Evolutionary conservation across 1,139 yeast genomes (phyloP).

Genomic region (Sugiyamaella castrensis): DNA sequence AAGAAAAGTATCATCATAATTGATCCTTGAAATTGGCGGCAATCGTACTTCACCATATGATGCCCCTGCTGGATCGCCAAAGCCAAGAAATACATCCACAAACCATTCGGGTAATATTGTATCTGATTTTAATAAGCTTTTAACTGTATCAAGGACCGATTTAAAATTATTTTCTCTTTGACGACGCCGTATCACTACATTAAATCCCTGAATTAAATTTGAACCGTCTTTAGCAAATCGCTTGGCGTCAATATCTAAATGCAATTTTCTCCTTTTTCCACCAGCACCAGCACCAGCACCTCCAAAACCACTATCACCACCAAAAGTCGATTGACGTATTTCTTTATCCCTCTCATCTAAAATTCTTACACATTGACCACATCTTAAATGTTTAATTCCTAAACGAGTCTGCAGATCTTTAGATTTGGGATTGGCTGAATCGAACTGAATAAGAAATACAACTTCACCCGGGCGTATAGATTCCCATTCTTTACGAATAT

Average conservation of each 20-base stretch:
- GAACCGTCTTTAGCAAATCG: constrained; percentile 12
- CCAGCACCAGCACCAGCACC: constrained; percentile 5
- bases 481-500: constrained; percentile 36
- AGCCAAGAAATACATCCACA: constrained; percentile 38
- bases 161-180: constrained; percentile 27
- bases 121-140: constrained; percentile 17
- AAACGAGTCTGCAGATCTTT: constrained; percentile 16
- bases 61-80: constrained; percentile 32
- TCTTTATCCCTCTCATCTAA: constrained; percentile 21
- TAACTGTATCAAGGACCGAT: constrained; percentile 26
- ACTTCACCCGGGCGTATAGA: constrained; percentile 32
- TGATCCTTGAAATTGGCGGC: constrained; percentile 13
- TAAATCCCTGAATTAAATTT: constrained; percentile 18
- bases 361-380: constrained; percentile 30
- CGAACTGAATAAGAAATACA: constrained; percentile 32
- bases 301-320: neutral
- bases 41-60: constrained; percentile 15
- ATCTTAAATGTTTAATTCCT: constrained; percentile 28
- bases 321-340: constrained; percentile 3
- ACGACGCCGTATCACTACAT: constrained; percentile 29
- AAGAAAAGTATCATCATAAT: constrained; percentile 29
- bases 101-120: constrained; percentile 40
- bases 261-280: constrained; percentile 16
- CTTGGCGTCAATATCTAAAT: constrained; percentile 20
- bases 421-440: constrained; percentile 19